Conservation (phyloP, 768 basidiomycete species). For the Hygrophorus pudorinus region DNA sequence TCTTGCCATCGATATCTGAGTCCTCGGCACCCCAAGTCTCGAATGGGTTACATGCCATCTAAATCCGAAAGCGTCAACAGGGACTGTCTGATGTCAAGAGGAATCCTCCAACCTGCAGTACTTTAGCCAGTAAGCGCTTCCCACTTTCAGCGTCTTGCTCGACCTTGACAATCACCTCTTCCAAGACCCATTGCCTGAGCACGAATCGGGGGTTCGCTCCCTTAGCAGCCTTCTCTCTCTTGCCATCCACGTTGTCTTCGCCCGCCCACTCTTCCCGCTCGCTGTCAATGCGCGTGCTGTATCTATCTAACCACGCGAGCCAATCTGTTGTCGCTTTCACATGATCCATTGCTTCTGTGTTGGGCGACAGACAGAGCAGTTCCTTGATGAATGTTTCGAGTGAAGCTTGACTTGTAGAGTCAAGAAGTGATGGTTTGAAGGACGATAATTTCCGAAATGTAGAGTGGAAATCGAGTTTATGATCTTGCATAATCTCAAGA, state of each 20-base stretch:
- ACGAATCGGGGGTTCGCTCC: slow-evolving; percentile 84
- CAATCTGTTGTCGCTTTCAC: slow-evolving; percentile 41
- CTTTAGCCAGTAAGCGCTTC: slow-evolving; percentile 64
- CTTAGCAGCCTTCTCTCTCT: slow-evolving; percentile 40
- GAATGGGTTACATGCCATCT: slow-evolving; percentile 87
- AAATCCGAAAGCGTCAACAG: background rate
- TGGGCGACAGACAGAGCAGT: slow-evolving; percentile 38
- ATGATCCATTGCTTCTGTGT: slow-evolving; percentile 33
- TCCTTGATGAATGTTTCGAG: slow-evolving; percentile 33
- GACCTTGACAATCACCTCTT: slow-evolving; percentile 78
- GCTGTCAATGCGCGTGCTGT: slow-evolving; percentile 44
- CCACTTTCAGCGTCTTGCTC: slow-evolving; percentile 57
- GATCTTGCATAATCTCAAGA: slow-evolving; percentile 60
- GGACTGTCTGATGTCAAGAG: background rate
- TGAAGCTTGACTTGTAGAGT: slow-evolving; percentile 4
- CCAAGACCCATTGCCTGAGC: slow-evolving; percentile 90
- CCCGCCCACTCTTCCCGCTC: slow-evolving; percentile 40
- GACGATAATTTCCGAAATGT: slow-evolving; percentile 66
- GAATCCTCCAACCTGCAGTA: slow-evolving; percentile 56
- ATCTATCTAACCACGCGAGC: slow-evolving; percentile 54
- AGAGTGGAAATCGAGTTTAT: slow-evolving; percentile 80
- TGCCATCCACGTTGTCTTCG: slow-evolving; percentile 28
- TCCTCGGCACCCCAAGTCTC: slow-evolving; percentile 80
- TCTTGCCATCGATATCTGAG: slow-evolving; percentile 31
- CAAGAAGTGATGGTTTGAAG: slow-evolving; percentile 42